phyloP scores from a whole-genome alignment of 2,329 filamentous ascomycete genomes.

The Colletotrichum sublineola region DNA sequence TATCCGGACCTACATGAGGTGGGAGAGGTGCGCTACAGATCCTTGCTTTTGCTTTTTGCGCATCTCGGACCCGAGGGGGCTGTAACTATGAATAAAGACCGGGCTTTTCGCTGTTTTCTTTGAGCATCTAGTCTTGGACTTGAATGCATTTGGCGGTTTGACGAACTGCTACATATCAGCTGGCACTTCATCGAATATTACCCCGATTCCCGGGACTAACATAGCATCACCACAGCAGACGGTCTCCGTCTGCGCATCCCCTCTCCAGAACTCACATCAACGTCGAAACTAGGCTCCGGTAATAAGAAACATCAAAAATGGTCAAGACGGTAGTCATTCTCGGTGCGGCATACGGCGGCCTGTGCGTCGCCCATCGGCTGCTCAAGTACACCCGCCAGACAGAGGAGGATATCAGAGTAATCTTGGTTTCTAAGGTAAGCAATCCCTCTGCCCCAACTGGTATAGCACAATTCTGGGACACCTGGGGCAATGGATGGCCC shows the following conservation, averaged over 20 bases:
- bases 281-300: neutral
- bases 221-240: neutral
- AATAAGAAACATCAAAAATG: slow-evolving; percentile 51
- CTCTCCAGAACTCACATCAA: too few relatives aligned
- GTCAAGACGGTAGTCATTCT: slow-evolving; percentile 67
- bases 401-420: slow-evolving; percentile 63
- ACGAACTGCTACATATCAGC: neutral
- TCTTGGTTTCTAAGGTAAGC: slow-evolving; percentile 68
- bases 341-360: slow-evolving; percentile 66
- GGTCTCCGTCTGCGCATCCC: too few relatives aligned
- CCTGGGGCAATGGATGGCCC: neutral
- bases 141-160: neutral
- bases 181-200: neutral
- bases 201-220: neutral
- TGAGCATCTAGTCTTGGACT: neutral
- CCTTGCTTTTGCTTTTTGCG: slow-evolving; percentile 14
- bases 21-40: neutral
- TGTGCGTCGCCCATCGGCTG: slow-evolving; percentile 66
- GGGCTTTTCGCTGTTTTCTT: neutral
- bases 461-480: neutral
- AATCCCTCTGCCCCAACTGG: neutral
- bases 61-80: slow-evolving; percentile 22
- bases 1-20: slow-evolving; percentile 16
- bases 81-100: slow-evolving; percentile 22
- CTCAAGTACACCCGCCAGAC: slow-evolving; percentile 64